Evolutionary conservation across 352 stramenopile genomes (phyloP), one percentile per base, ranked within the genome.

Genomic region (Aphanomyces astaci): DNA sequence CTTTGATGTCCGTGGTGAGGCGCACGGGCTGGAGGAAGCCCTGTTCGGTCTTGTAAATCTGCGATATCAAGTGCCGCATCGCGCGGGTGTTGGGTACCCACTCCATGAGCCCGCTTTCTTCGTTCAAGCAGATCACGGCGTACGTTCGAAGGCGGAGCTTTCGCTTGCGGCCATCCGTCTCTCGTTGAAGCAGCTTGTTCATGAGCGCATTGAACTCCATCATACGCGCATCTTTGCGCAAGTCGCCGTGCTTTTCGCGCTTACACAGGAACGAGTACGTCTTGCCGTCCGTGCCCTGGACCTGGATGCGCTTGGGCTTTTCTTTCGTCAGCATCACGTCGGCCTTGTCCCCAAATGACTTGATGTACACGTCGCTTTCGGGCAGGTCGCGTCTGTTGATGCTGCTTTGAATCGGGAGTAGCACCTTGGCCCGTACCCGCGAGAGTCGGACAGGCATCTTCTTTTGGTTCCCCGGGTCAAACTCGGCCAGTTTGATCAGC

Each of bases 121-220:
- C 98, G 66, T 98, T 98, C 56, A 99, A 81, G 77, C 96, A 99
- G 15, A 99, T 96, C 3, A 99, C 98, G 3, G 96, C 94, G 76
- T 99, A 99, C 9, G 97, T 99, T 0, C 96, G 88, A 33, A 99
- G 76, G 19, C 95, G 86, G 4, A 99, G 78, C 64, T 96, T 95
- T 10, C 93, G 86, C 64, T 94, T 92, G 13, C 89, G 81, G 0
- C 84, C 89, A 73, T 95, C 96, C 40, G 77, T 78, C 71, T 97
- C 86, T 64, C 86, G 87, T 40, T 94, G 79, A 63, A 99, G 86
- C n/a, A 99, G 79, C 60, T 98, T 95, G 82, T 99, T 99, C 53
- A 99, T 98, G 71, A 99, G 97, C 63, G 90, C 97, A 72, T 98
- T 98, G 62, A 99, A 97, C 77, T 99, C 98, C 93, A 99, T 99